Evolutionary conservation across 331 rosid species (phyloP).

Genomic region (Dryas integrifolia): DNA sequence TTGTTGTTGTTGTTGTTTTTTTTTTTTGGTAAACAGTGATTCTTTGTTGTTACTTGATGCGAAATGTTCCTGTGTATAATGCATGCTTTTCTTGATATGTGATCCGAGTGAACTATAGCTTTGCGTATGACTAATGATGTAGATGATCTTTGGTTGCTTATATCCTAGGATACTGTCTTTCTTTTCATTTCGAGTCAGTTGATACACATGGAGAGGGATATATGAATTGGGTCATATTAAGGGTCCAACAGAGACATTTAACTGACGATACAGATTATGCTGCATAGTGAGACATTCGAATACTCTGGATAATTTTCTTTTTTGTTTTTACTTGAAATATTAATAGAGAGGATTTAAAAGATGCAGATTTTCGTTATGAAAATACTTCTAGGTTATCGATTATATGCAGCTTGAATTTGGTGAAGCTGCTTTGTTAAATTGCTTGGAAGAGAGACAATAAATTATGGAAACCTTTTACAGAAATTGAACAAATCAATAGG

Average conservation of each 20-base stretch:
- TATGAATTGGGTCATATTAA: not conserved
- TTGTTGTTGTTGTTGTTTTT: not conserved
- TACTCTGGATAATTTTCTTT: not conserved
- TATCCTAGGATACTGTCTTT: not conserved
- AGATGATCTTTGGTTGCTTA: not conserved
- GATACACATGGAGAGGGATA: not conserved
- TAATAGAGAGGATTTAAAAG: not conserved
- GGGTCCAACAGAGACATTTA: not conserved
- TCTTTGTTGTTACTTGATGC: not conserved
- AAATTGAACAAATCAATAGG: not conserved
- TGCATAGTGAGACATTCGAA: not conserved
- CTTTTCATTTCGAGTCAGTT: not conserved
- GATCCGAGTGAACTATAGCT: not conserved
- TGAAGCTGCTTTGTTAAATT: not conserved
- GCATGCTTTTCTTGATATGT: not conserved
- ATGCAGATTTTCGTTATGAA: not conserved
- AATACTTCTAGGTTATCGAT: not conserved
- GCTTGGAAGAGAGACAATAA: not conserved
- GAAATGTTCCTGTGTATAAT: not conserved
- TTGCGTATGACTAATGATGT: not conserved
- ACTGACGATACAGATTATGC: not conserved
- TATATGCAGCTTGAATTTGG: constrained; percentile 5
- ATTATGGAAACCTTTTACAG: not conserved
- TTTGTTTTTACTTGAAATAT: not conserved
- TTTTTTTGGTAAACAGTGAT: constrained; percentile 15